Conservation (phyloP, 495 filamentous ascomycete species). For the Daldinia decipiens region DNA sequence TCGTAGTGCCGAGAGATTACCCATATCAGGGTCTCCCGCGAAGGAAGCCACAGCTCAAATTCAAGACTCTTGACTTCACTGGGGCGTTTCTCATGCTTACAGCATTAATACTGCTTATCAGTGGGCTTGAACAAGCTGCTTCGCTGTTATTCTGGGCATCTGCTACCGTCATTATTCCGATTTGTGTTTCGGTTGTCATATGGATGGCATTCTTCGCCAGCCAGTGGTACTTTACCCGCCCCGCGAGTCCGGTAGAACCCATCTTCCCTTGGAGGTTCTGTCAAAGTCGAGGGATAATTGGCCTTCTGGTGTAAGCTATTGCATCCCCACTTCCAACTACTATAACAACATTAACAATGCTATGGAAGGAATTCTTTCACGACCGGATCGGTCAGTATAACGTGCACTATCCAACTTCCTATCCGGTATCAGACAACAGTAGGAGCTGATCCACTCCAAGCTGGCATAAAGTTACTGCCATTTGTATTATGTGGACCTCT, state of each 20-base stretch:
- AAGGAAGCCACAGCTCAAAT: not conserved
- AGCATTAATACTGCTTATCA: conserved; percentile 15
- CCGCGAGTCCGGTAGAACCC: not conserved
- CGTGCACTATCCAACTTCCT: conserved; percentile 31
- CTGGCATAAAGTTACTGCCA: conserved; percentile 21
- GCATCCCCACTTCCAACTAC: not conserved
- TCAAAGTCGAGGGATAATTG: conserved; percentile 9
- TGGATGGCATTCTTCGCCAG: conserved; percentile 21
- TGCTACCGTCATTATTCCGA: conserved; percentile 1
- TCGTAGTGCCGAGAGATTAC: conserved; percentile 13
- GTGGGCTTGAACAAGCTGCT: conserved; percentile 25
- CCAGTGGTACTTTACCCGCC: conserved; percentile 14
- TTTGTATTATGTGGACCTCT: conserved; percentile 19
- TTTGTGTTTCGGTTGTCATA: conserved; percentile 8
- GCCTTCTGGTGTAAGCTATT: conserved; percentile 8
- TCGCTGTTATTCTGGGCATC: conserved; percentile 6
- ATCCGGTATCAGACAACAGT: conserved; percentile 22
- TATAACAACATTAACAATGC: not conserved
- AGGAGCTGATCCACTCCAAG: conserved; percentile 14
- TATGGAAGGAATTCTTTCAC: not conserved
- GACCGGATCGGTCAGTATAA: conserved; percentile 13
- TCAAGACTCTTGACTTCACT: conserved; percentile 9
- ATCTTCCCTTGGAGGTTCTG: conserved; percentile 26
- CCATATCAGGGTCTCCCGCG: conserved; percentile 11
- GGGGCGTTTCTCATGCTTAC: conserved; percentile 24